Percentiles rank a stretch among this genome's conserved stretches.
Evolutionary conservation across 2,329 filamentous ascomycete species (phyloP).

Genomic region (Trichothecium roseum): DNA sequence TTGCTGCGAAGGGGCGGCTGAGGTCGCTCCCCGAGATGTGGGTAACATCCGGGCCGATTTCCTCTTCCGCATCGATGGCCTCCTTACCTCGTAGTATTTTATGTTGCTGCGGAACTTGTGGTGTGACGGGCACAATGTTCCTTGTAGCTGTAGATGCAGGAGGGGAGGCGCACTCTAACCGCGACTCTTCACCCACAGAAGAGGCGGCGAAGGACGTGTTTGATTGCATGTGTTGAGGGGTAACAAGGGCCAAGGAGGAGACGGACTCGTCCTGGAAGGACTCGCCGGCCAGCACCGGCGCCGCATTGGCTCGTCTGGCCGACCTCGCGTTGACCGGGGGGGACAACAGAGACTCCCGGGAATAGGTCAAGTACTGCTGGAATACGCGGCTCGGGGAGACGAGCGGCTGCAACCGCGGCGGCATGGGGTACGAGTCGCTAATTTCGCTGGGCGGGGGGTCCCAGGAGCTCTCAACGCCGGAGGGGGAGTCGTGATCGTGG

Average conservation of each 20-base stretch:
- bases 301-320: no score
- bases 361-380: constrained; percentile 27
- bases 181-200: no score
- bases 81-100: constrained; percentile 2
- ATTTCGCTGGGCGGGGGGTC: constrained; percentile 37
- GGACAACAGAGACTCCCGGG: no score
- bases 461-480: constrained; percentile 22
- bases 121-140: constrained; percentile 16
- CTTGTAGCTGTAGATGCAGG: constrained; percentile 11
- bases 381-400: constrained; percentile 39
- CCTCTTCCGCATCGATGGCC: constrained; percentile 4
- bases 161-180: constrained; percentile 9
- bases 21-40: constrained; percentile 21
- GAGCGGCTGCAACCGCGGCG: constrained; percentile 14
- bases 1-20: constrained; percentile 7
- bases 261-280: no score
- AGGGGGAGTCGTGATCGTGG: no score
- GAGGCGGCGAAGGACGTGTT: no score
- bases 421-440: constrained; percentile 41
- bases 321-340: no score
- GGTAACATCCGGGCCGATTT: constrained; percentile 14
- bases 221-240: no score
- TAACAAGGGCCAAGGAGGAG: no score
- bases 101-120: constrained; percentile 1
- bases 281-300: no score